Conservation (phyloP, 805 yeast species). For the Debaryomyces tyrocola region DNA sequence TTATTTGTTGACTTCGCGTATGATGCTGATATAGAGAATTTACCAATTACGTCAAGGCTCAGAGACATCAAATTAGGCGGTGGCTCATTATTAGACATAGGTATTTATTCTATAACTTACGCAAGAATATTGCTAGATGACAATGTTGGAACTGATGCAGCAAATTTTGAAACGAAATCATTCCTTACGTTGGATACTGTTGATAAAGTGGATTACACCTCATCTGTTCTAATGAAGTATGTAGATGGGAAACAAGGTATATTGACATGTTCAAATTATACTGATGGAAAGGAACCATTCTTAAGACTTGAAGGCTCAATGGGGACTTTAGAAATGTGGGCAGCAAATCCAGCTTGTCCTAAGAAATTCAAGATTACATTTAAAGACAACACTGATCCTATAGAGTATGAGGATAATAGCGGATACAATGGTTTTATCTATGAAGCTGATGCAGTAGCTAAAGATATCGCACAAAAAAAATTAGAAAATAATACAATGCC, state of each 20-base stretch:
- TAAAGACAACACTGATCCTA: slow-evolving; percentile 21
- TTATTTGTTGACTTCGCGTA: slow-evolving; percentile 44
- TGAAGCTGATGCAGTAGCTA: slow-evolving; percentile 57
- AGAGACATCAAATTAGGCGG: slow-evolving; percentile 51
- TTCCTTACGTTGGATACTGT: slow-evolving; percentile 31
- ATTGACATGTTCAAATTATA: slow-evolving; percentile 28
- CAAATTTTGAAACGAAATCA: slow-evolving; percentile 27
- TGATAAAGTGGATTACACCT: slow-evolving; percentile 44
- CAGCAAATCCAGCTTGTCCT: slow-evolving; percentile 35
- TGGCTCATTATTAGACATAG: slow-evolving; percentile 57
- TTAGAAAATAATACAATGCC: slow-evolving; percentile 38
- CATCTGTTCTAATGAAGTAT: slow-evolving; percentile 38
- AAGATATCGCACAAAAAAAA: slow-evolving; percentile 41
- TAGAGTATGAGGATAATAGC: slow-evolving; percentile 31
- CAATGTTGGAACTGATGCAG: slow-evolving; percentile 27
- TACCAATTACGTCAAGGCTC: slow-evolving; percentile 35
- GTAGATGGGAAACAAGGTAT: slow-evolving; percentile 43
- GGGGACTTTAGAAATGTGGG: slow-evolving; percentile 30
- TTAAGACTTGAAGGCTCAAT: slow-evolving; percentile 35
- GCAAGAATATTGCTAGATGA: slow-evolving; percentile 39
- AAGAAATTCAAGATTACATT: slow-evolving; percentile 30
- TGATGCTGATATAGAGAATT: slow-evolving; percentile 29
- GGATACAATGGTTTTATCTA: slow-evolving; percentile 51
- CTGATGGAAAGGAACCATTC: slow-evolving; percentile 26
- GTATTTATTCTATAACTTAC: slow-evolving; percentile 52